Percentiles rank a stretch among this genome's conserved stretches.
Evolutionary conservation across 768 basidiomycete genomes (phyloP).

Genomic region (Russula sp.): DNA sequence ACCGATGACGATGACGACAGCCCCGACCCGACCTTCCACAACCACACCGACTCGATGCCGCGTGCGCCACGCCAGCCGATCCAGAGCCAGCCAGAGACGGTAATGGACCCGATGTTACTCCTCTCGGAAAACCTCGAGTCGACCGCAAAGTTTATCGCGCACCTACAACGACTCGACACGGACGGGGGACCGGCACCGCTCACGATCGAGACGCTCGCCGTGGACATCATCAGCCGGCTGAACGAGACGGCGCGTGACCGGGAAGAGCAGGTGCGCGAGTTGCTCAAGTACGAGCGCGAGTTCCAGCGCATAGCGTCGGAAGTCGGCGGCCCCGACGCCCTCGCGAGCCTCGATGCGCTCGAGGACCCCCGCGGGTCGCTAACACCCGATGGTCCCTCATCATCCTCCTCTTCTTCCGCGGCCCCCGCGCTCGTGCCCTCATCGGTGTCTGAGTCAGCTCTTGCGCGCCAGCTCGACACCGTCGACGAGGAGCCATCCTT

Average conservation of each 20-base stretch:
- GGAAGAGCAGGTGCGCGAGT: conserved; percentile 72
- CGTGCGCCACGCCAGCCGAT: conserved; percentile 22
- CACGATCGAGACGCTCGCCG: conserved; percentile 59
- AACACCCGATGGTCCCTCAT: conserved; percentile 33
- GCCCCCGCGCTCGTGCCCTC: conserved; percentile 9
- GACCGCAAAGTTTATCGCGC: conserved; percentile 68
- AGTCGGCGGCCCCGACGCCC: conserved; percentile 66
- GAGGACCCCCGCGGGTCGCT: conserved; percentile 37
- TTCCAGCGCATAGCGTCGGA: conserved; percentile 71
- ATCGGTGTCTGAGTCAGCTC: conserved; percentile 3
- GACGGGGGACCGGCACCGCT: conserved; percentile 32
- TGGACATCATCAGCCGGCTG: conserved; percentile 67
- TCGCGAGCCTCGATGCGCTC: conserved; percentile 62
- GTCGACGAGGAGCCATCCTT: conserved; percentile 28
- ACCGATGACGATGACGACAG: conserved; percentile 27
- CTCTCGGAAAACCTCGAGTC: conserved; percentile 68
- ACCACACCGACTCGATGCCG: conserved; percentile 26
- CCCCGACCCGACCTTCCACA: conserved; percentile 40
- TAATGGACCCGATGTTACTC: conserved; percentile 57
- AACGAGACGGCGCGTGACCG: conserved; percentile 71
- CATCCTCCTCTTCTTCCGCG: conserved; percentile 26
- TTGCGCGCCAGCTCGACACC: conserved; percentile 21
- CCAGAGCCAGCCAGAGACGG: conserved; percentile 31
- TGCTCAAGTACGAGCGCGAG: conserved; percentile 73
- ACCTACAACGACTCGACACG: conserved; percentile 62